Base-by-base conservation (phyloP, 2,329 filamentous ascomycete species). In the Monosporascus sp. region DNA sequence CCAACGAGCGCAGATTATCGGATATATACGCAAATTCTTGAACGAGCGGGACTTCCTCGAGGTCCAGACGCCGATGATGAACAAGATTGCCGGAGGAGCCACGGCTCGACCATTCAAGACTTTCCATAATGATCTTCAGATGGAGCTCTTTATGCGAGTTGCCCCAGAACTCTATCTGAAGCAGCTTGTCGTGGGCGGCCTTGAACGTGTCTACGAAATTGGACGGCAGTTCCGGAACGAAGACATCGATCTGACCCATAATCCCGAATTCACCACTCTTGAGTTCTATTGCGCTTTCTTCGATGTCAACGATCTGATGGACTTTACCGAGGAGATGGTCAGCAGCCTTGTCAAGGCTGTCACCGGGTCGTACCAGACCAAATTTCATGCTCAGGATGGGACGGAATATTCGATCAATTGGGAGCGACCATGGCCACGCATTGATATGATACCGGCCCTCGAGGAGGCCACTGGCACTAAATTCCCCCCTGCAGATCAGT, bases 61-160 rank as follows among this genome's bases (percentile, higher is more conserved):
- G 71, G 92, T 97, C 26, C 91, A 97, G 75, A 99, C 94, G 0
- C 93, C 94, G 5, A 97, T 97, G 84, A 92, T 99, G 82, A 95
- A 96, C 70, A 84, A 89, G 65, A 96, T 96, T 68, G 91, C 94
- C 31, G 95, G 94, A 63, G 94, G 94, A 68, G 94, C 94, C 37
- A 97, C 94, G 1, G 94, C 94, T 55, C 91, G 89, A 77, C 94
- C 94, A 5, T 99, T 99, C 74, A 79, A 89, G 62, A 97, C 94
- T 16, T 88, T 96, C 72, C 94, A 97, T 78, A 99, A 99, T 73
- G 94, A 97, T 51, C 81, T 94, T 50, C 84, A 96, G 72, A 91
- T 96, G 85, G 87, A 96, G 64, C 86, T 99, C 72, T 97, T 88
- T 75, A 88, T 99, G 83, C 88, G 94, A 68, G 85, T 97, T 47